Conservation (phyloP, 1,284 basidiomycete genomes). For the Omphalotus olearius region DNA sequence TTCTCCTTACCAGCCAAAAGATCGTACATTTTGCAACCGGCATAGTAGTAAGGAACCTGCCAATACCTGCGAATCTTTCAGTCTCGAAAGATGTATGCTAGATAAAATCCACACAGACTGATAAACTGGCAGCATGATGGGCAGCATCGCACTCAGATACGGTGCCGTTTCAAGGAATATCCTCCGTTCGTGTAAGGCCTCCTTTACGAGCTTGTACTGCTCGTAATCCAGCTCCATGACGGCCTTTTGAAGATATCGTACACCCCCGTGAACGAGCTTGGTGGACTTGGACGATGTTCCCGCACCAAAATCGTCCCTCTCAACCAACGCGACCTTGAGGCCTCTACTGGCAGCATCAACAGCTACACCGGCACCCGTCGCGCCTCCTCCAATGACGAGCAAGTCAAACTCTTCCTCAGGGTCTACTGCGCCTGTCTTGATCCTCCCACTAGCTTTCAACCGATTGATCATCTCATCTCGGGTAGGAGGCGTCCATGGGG, state of each 20-base stretch:
- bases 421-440: conserved; percentile 16
- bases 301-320: conserved; percentile 89
- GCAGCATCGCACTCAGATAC: conserved; percentile 88
- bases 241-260: conserved; percentile 96
- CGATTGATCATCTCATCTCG: conserved; percentile 58
- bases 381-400: conserved; percentile 89
- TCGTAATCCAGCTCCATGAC: conserved; percentile 95
- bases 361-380: conserved; percentile 92
- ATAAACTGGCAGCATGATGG: conserved; percentile 93
- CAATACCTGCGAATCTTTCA: conserved; percentile 1
- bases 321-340: conserved; percentile 90
- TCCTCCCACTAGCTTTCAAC: conserved; percentile 43
- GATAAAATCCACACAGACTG: conserved; percentile 44
- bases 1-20: conserved; percentile 93
- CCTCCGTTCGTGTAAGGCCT: conserved; percentile 89
- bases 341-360: conserved; percentile 93
- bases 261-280: conserved; percentile 97
- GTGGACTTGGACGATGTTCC: conserved; percentile 97
- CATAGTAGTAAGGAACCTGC: conserved; percentile 96
- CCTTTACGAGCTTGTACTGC: conserved; percentile 93
- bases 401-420: conserved; percentile 67
- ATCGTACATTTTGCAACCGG: conserved; percentile 97
- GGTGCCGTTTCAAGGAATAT: conserved; percentile 97
- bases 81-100: background rate
- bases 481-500: conserved; percentile 73